These are phyloP conservation scores for Penicillium odoratum DNA, from an alignment of 495 filamentous ascomycete genomes.

Conservation along the genomic window DNA sequence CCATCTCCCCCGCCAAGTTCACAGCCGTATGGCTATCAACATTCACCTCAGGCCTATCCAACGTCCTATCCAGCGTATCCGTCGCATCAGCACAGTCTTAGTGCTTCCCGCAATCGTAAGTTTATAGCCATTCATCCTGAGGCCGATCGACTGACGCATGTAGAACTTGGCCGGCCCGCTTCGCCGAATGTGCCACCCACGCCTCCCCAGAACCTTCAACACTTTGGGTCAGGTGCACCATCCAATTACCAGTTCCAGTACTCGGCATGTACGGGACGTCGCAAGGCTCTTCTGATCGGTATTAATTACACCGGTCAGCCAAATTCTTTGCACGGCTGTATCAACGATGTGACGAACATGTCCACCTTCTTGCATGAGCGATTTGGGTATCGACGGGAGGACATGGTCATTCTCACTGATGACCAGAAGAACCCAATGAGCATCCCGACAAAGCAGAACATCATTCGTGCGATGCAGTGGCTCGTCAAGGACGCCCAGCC, in stretches of 20 bases:
- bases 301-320: constrained; percentile 96
- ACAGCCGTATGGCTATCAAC: constrained; percentile 14
- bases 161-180: constrained; percentile 15
- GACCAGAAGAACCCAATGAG: constrained; percentile 95
- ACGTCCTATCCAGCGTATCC: not conserved
- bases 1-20: constrained; percentile 5
- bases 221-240: constrained; percentile 78
- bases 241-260: constrained; percentile 83
- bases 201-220: constrained; percentile 43
- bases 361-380: constrained; percentile 81
- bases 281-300: constrained; percentile 91
- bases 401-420: constrained; percentile 98
- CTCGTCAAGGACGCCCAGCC: constrained; percentile 92
- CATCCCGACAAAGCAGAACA: constrained; percentile 91
- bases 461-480: constrained; percentile 97
- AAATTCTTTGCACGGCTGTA: constrained; percentile 86
- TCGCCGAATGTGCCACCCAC: constrained; percentile 32
- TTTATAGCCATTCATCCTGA: not conserved
- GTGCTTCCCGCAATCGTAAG: constrained; percentile 18
- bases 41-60: constrained; percentile 13
- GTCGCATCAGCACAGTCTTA: constrained; percentile 14
- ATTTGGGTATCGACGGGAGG: constrained; percentile 88
- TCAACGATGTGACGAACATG: constrained; percentile 99
- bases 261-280: constrained; percentile 82
- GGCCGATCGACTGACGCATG: not conserved